Evolutionary conservation across 495 filamentous ascomycete genomes (phyloP), one percentile per base, ranked within the genome.

Genomic region (Schizothecium vesticola): DNA sequence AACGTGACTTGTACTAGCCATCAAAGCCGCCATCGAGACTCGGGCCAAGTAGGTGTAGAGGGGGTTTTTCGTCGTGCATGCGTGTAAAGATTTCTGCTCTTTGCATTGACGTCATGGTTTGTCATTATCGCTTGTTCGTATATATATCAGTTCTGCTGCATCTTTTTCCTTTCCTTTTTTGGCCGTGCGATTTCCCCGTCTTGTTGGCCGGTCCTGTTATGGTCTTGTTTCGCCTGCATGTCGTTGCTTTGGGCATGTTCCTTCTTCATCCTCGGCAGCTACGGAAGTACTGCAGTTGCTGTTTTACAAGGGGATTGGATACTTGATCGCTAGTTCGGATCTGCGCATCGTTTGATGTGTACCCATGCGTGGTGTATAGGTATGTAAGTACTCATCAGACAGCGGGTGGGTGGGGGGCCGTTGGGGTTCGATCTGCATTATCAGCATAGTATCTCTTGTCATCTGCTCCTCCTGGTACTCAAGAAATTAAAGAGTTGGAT

Each of bases 1-100:
- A 63, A n/a, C 56, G 19, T 22, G 72, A 29, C 61, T 11, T 5
- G 67, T 62, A n/a, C 43, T n/a, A 84, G 82, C 84, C 56, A 85
- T 86, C 75, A 86, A 86, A 77, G 70, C 79, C 28, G 82, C 83
- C 25, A 76, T 85, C 68, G 84, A 86, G 71, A 43, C 79, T 28
- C 78, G 81, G 56, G 24, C 74, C 63, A 81, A 83, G 71, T 51
- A 51, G 43, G 19, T 7, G 43, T 2, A 8, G 19, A 51, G 43
- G 1, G 7, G 19, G 16, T 1, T 51, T 19, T 6, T 51, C 16
- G 43, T 51, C 43, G 1, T 51, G 43, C 43, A 51, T 51, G 43
- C 43, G 16, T 51, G 43, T 51, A 51, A 51, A 19, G 43, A 51
- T 51, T n/a, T 8, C 12, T 51, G 36, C 33, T 43, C 13, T 13